Evolutionary conservation across 2,329 filamentous ascomycete genomes (phyloP).

Genomic region (Trichoderma polysporum): DNA sequence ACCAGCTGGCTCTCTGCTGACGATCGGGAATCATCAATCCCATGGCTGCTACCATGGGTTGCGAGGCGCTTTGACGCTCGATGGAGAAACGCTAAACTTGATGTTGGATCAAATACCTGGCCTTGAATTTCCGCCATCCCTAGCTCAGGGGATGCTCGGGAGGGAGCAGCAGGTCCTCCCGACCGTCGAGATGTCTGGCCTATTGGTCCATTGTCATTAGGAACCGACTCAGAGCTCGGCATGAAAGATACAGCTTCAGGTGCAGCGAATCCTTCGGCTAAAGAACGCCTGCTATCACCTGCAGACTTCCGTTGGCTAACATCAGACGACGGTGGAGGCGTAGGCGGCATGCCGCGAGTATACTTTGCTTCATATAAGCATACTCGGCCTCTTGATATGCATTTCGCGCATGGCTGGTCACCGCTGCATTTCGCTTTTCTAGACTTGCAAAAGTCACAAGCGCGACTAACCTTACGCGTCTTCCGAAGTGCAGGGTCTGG

Average conservation of each 20-base stretch:
- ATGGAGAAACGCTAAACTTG: conserved; percentile 53
- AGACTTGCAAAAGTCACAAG: conserved; percentile 33
- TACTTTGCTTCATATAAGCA: conserved; percentile 37
- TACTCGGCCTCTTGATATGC: conserved; percentile 28
- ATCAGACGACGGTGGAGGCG: conserved; percentile 29
- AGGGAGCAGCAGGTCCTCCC: conserved; percentile 34
- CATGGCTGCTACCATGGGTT: conserved; percentile 37
- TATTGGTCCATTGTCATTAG: not conserved
- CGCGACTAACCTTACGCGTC: conserved; percentile 35
- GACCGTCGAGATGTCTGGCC: not conserved
- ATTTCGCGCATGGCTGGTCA: conserved; percentile 35
- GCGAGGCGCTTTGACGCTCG: conserved; percentile 52
- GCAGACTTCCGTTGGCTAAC: not conserved
- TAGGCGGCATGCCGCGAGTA: conserved; percentile 36
- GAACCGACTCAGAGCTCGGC: not conserved
- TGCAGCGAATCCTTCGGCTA: not conserved
- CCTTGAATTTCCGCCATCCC: conserved; percentile 51
- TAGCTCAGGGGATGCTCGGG: conserved; percentile 43
- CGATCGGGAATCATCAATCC: conserved; percentile 25
- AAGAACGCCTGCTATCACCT: not conserved
- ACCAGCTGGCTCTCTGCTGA: conserved; percentile 43
- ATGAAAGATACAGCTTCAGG: not conserved
- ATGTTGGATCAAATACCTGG: conserved; percentile 53
- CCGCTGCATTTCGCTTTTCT: conserved; percentile 32
- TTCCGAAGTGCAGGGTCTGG: conserved; percentile 20